Evolutionary conservation across 1,284 basidiomycete genomes (phyloP), one percentile per base, ranked within the genome.

Genomic region (Moniliophthora roreri): DNA sequence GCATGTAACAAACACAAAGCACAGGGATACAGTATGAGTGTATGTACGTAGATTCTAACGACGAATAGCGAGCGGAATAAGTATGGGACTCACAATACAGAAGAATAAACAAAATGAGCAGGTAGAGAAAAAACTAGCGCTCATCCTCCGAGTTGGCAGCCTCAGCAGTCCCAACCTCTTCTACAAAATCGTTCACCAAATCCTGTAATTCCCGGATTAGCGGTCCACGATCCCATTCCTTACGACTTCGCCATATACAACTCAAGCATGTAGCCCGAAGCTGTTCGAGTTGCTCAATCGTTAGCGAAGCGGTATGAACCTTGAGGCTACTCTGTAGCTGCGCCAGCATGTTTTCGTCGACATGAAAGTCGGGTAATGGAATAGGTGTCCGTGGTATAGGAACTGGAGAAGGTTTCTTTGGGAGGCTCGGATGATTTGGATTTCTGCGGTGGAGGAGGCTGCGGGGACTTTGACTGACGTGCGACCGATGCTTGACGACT

Each of bases 261-360:
- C 87, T 85, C 41, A 95, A 82, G 59, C 85, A 89, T 1, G 82
- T 84, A 4, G 96, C 95, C 3, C 97, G 84, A 5, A 98, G 77
- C 66, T 98, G 94, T 65, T 98, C 95, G 2, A 99, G 81, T 67
- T 98, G 87, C 64, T 99, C 96, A 42, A 98, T 79, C 21, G 76
- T 90, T 40, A 95, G 72, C 1, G 63, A 62, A 1, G 60, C 67
- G 1, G 93, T 95, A 42, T 67, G 66, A 20, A 78, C 71, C 28
- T 71, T 71, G 26, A 91, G 66, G 50, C 73, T 69, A 10, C 64
- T 51, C 54, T 74, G 67, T 0, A 93, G 72, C 18, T 77, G 64
- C 0, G 60, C 60, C 6, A 91, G 59, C 3, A 75, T 63, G 4
- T 54, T 62, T 26, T 80, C 72, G 53, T 85, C 72, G 3, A 91